These are phyloP conservation scores for Talaromyces rugulosus DNA, from an alignment of 2,329 filamentous ascomycete species.

Conservation along the genomic window DNA sequence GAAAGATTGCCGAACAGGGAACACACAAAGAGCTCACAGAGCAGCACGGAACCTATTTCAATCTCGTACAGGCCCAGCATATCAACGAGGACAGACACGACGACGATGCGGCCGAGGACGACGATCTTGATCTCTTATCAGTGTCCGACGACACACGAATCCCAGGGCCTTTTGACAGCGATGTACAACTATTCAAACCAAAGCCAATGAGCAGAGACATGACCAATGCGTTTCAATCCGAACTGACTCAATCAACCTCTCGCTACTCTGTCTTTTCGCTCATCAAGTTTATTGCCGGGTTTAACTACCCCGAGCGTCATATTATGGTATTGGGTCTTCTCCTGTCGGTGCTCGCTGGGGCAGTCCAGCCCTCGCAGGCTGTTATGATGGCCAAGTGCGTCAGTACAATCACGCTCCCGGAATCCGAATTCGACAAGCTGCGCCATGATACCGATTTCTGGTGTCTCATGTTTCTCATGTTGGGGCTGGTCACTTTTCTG, in stretches of 20 bases:
- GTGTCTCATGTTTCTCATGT: constrained; percentile 82
- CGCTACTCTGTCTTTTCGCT: constrained; percentile 68
- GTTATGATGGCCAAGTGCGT: constrained; percentile 91
- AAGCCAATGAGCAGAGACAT: background rate
- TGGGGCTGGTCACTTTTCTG: constrained; percentile 69
- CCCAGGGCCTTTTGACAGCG: background rate
- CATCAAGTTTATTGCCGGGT: constrained; percentile 72
- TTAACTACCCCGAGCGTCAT: constrained; percentile 69
- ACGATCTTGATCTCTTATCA: constrained; percentile 10
- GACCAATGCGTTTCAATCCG: constrained; percentile 28
- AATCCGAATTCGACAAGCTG: constrained; percentile 52
- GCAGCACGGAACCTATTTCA: constrained; percentile 69
- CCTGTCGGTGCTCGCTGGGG: constrained; percentile 73
- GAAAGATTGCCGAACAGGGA: constrained; percentile 87
- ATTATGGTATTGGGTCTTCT: constrained; percentile 70
- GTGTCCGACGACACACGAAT: background rate
- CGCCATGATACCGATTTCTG: constrained; percentile 75
- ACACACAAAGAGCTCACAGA: constrained; percentile 76
- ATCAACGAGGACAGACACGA: constrained; percentile 57
- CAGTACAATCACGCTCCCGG: constrained; percentile 60
- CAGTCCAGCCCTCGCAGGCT: constrained; percentile 70
- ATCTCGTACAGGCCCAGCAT: constrained; percentile 82
- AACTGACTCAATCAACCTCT: constrained; percentile 34
- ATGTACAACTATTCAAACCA: background rate
- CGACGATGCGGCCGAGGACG: constrained; percentile 26